Percentiles rank a stretch among this genome's conserved stretches.
phyloP scores from a whole-genome alignment of 176 grass and related monocot species.

The Phyllostachys edulis region DNA sequence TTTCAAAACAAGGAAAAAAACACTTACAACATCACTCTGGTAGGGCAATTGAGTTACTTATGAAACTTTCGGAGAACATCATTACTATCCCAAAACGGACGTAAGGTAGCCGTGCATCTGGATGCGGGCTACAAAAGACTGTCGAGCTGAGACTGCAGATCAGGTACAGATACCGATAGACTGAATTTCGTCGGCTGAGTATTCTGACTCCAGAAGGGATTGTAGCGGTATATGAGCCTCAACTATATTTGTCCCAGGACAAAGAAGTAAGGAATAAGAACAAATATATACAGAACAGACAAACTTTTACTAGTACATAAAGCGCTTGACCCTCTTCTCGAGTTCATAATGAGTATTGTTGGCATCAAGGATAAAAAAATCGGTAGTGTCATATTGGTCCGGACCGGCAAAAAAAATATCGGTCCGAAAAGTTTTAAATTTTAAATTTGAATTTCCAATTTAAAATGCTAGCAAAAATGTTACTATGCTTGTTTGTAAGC shows the following conservation, averaged over 20 bases:
- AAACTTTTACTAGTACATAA: neutral
- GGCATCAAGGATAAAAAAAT: neutral
- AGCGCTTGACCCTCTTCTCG: neutral
- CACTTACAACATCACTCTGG: slow-evolving; percentile 13
- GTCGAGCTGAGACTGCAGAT: slow-evolving; percentile 80
- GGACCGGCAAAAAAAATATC: too few species aligned
- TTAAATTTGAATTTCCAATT: too few species aligned
- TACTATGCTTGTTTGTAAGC: too few species aligned
- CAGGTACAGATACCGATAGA: slow-evolving; percentile 62
- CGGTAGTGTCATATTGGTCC: too few species aligned
- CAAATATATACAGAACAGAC: neutral
- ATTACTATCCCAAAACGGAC: neutral
- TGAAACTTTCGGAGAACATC: neutral
- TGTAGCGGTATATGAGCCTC: slow-evolving; percentile 90
- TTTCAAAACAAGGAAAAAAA: neutral
- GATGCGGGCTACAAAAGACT: slow-evolving; percentile 55
- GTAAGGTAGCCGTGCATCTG: neutral
- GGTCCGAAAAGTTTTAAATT: too few species aligned
- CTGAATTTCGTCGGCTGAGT: slow-evolving; percentile 71
- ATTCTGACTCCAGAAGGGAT: slow-evolving; percentile 78
- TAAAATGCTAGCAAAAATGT: too few species aligned
- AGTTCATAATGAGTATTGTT: neutral
- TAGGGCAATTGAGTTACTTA: neutral
- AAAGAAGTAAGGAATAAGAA: slow-evolving; percentile 5
- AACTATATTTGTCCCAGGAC: slow-evolving; percentile 75